A percentile compares a stretch with the other conserved stretches of the same genome.
phyloP scores from a whole-genome alignment of 179 eudicot genomes.

The Spergularia azorica region DNA sequence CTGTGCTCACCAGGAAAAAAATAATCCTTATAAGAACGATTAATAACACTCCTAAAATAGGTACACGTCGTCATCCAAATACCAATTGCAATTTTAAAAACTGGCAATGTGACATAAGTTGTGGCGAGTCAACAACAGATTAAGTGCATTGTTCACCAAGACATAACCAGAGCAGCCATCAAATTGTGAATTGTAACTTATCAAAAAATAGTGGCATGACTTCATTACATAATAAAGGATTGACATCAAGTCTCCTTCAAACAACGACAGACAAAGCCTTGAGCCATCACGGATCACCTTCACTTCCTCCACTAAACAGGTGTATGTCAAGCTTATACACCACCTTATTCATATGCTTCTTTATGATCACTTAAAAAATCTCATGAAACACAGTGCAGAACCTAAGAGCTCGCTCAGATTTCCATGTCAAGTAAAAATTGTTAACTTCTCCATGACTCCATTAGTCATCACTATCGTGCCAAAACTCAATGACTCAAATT shows the following conservation, averaged over 20 bases:
- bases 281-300: not conserved
- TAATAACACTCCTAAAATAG: too few species aligned
- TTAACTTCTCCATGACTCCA: not conserved
- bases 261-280: not conserved
- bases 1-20: not conserved
- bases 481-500: not conserved
- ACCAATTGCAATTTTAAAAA: not conserved
- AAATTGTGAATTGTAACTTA: too few species aligned
- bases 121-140: too few species aligned
- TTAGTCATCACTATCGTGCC: not conserved
- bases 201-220: too few species aligned
- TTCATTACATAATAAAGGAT: too few species aligned
- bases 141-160: too few species aligned
- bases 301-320: not conserved
- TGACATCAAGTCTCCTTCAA: not conserved
- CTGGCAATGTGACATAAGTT: too few species aligned
- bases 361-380: not conserved
- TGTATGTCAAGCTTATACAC: not conserved
- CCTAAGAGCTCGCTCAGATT: not conserved
- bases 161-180: too few species aligned
- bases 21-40: too few species aligned
- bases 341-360: slow-evolving; percentile 7
- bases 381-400: not conserved
- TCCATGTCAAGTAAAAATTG: not conserved
- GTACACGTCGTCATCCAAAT: not conserved